Evolutionary conservation across 495 filamentous ascomycete species (phyloP), one percentile per base, ranked within the genome.

Genomic region (Tuber microsphaerosporum): DNA sequence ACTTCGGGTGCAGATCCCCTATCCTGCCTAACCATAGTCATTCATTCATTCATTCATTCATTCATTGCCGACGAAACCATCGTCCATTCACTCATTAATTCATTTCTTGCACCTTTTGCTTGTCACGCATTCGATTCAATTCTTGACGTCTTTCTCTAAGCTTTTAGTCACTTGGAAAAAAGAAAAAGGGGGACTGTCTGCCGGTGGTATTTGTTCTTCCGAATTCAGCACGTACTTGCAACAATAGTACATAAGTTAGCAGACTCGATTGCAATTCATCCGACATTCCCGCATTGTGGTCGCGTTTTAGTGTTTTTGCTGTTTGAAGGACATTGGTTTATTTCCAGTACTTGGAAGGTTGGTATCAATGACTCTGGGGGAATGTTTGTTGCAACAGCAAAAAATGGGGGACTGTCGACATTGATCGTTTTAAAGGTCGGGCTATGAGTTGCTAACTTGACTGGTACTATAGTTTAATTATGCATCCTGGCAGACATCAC

Each of bases 401-500:
- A 34, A 31, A 31, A 61, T 61, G 51, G 14, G 26, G 12, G 1
- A 19, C 26, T 19, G 56, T 12, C 56, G 1, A 34, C 26, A 31
- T 65, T n/a, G 2, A 22, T 31, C 3, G 3, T 34, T 31, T 19
- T 65, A 26, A 65, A 65, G 26, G 26, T 19, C 4, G 19, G 56
- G 56, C 0, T 65, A 16, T 34, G 56, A 61, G 56, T 61, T 61
- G 56, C 56, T 65, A 65, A 65, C 56, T 44, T 42, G 19, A 5
- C 70, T 41, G 70, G 14, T 9, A 17, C 34, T 45, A 17, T 14
- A 79, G 77, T 31, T 72, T 61, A 72, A 65, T 56, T 26, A 79
- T 79, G 77, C 76, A 79, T 79, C 69, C 77, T 48, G 70, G 73
- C 42, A 75, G 75, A 17, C 79, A 75, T 46, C 75, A 77, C 20